These are phyloP conservation scores for Corchorus olitorius DNA, from an alignment of 345 rosid species.

Conservation along the genomic window DNA sequence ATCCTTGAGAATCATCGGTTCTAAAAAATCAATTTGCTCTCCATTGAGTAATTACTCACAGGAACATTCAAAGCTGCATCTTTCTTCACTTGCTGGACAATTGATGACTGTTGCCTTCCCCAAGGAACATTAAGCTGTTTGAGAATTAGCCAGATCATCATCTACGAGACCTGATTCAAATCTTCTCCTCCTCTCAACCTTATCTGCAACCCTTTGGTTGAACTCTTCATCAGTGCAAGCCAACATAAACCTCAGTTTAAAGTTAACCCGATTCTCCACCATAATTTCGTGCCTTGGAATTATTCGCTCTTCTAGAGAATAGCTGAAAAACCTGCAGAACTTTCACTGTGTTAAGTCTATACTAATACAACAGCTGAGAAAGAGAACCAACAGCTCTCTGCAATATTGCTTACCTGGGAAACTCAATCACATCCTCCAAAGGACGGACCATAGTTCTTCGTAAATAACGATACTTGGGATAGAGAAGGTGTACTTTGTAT, in stretches of 20 bases:
- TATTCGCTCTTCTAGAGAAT: conserved; percentile 77
- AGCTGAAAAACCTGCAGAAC: conserved; percentile 80
- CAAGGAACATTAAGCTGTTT: conserved; percentile 7
- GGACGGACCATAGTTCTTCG: conserved; percentile 87
- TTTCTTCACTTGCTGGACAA: conserved; percentile 7
- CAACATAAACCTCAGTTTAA: conserved; percentile 80
- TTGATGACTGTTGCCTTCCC: background rate
- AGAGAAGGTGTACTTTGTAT: conserved; percentile 67
- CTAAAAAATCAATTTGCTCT: background rate
- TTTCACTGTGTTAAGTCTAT: conserved; percentile 19
- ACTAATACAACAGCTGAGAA: background rate
- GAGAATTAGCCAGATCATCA: conserved; percentile 15
- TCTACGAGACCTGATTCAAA: conserved; percentile 50
- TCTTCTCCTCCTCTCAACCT: conserved; percentile 60
- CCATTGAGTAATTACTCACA: background rate
- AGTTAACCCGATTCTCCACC: conserved; percentile 74
- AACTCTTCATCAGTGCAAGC: conserved; percentile 71
- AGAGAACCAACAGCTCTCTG: background rate
- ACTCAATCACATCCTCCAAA: conserved; percentile 78
- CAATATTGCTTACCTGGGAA: conserved; percentile 65
- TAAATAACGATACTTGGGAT: conserved; percentile 79
- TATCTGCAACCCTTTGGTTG: conserved; percentile 52
- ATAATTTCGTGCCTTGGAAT: conserved; percentile 73
- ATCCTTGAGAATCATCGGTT: background rate
- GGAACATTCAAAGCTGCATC: conserved; percentile 11